Percentiles rank a stretch among this genome's conserved stretches.
Conservation (phyloP, 805 yeast genomes). For the Wickerhamomyces hampshirensis region DNA sequence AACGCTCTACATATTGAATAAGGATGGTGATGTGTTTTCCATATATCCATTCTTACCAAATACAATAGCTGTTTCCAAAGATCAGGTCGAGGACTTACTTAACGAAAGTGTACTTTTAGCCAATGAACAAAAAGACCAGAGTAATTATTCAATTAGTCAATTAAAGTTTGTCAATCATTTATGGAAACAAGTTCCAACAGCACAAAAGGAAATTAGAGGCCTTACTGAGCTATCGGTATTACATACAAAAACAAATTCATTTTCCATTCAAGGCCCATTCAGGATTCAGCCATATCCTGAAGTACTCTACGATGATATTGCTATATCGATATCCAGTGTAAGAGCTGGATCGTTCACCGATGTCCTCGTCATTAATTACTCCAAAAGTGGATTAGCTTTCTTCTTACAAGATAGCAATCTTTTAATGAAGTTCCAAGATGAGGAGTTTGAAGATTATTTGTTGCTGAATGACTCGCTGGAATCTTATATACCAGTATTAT, state of each 20-base stretch:
- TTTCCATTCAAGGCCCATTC: conserved; percentile 48
- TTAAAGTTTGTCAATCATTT: conserved; percentile 31
- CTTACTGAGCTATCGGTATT: conserved; percentile 18
- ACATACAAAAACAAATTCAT: conserved; percentile 10
- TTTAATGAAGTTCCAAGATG: conserved; percentile 30
- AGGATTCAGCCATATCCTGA: conserved; percentile 51
- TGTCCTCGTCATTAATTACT: conserved; percentile 23
- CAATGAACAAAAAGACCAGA: conserved; percentile 8
- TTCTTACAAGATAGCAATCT: conserved; percentile 29
- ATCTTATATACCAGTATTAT: background rate
- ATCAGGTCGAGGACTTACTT: conserved; percentile 28
- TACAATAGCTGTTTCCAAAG: conserved; percentile 32
- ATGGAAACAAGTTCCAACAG: conserved; percentile 23
- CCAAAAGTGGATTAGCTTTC: conserved; percentile 26
- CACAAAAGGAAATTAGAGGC: conserved; percentile 20
- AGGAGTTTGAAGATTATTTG: conserved; percentile 23
- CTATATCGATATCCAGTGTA: conserved; percentile 29
- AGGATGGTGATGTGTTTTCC: conserved; percentile 55
- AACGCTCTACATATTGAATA: conserved; percentile 46
- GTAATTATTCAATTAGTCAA: conserved; percentile 27
- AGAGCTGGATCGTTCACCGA: conserved; percentile 24
- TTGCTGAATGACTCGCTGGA: conserved; percentile 2
- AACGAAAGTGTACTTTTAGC: conserved; percentile 29
- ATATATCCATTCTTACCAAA: conserved; percentile 63
- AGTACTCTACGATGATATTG: conserved; percentile 42